Evolutionary conservation across 345 rosid species (phyloP).

Genomic region (Dipteronia sinensis): DNA sequence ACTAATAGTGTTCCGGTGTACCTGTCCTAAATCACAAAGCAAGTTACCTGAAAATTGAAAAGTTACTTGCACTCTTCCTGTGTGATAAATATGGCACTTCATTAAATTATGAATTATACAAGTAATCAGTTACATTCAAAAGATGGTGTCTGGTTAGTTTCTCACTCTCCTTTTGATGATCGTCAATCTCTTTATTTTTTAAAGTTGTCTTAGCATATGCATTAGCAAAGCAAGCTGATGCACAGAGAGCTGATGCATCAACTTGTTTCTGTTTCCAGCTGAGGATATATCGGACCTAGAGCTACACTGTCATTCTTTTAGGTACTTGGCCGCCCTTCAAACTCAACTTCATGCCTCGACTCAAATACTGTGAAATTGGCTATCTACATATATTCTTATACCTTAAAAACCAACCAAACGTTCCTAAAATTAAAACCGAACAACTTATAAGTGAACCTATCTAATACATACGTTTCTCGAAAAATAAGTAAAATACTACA

Average conservation of each 20-base stretch:
- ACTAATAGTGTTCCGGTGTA: slow-evolving; percentile 58
- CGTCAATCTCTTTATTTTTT: not conserved
- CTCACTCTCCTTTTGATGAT: not conserved
- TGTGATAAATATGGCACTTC: slow-evolving; percentile 6
- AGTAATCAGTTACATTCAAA: slow-evolving; percentile 12
- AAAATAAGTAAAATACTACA: too few relatives aligned
- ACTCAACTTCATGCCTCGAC: too few relatives aligned
- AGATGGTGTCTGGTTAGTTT: slow-evolving; percentile 16
- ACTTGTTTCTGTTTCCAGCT: not conserved
- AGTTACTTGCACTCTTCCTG: slow-evolving; percentile 19
- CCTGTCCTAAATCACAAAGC: slow-evolving; percentile 46
- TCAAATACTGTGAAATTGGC: too few relatives aligned
- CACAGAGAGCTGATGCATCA: not conserved
- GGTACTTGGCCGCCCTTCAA: not conserved
- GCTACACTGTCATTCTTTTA: not conserved
- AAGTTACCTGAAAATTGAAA: slow-evolving; percentile 28
- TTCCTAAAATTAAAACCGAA: too few relatives aligned
- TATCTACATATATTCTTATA: too few relatives aligned
- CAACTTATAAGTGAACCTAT: too few relatives aligned
- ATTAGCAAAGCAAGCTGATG: not conserved
- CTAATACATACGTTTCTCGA: too few relatives aligned
- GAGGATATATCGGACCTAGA: not conserved
- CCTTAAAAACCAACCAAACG: too few relatives aligned
- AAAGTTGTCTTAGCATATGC: not conserved
- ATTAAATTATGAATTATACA: slow-evolving; percentile 18